Conservation (phyloP, 176 grass and related monocot species). For the Rhynchospora tenuis region DNA sequence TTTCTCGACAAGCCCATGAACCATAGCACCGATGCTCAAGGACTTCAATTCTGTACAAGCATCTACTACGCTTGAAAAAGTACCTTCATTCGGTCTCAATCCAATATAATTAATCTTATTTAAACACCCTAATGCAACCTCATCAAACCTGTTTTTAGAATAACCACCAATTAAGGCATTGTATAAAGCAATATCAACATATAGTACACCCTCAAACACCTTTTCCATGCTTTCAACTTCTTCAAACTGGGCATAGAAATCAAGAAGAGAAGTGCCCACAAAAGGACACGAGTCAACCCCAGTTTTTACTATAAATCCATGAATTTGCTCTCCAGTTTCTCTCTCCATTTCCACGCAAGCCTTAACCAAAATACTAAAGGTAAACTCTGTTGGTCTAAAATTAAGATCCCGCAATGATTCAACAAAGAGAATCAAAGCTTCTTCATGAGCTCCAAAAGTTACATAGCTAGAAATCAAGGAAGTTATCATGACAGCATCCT, state of each 20-base stretch:
- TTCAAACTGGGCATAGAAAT: constrained; percentile 30
- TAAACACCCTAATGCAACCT: constrained; percentile 23
- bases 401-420: constrained; percentile 8
- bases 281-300: constrained; percentile 30
- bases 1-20: constrained; percentile 34
- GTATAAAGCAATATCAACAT: constrained; percentile 25
- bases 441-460: constrained; percentile 3
- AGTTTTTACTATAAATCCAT: constrained; percentile 27
- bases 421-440: constrained; percentile 18
- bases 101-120: constrained; percentile 15
- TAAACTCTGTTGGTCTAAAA: constrained; percentile 29
- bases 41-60: constrained; percentile 31
- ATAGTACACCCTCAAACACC: constrained; percentile 1
- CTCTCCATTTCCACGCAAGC: constrained; percentile 30
- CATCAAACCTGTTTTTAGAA: constrained; percentile 25
- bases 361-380: constrained; percentile 29
- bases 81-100: constrained; percentile 32
- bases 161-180: constrained; percentile 37
- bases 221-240: constrained; percentile 28
- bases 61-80: constrained; percentile 28
- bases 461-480: constrained; percentile 26
- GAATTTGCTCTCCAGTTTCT: constrained; percentile 23
- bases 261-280: constrained; percentile 39
- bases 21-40: constrained; percentile 20
- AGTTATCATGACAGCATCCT: constrained; percentile 32